Evolutionary conservation across 495 filamentous ascomycete species (phyloP).

Genomic region (Aspergillus affinis): DNA sequence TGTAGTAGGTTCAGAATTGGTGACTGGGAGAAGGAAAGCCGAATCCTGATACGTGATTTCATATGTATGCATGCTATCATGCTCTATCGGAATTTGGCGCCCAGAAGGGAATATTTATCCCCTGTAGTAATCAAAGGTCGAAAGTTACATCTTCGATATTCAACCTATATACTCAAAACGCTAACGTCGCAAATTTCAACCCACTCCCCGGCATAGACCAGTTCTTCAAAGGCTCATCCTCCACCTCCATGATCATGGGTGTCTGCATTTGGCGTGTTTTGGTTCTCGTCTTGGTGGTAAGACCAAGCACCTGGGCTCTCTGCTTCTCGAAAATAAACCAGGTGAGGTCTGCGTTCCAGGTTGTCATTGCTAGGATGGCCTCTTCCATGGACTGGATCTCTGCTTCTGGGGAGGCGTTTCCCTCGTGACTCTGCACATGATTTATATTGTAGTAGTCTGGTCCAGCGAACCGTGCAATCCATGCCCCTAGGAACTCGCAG

Average conservation of each 20-base stretch:
- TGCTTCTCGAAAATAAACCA: constrained; percentile 44
- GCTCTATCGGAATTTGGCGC: no score
- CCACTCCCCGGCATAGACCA: constrained; percentile 23
- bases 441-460: constrained; percentile 33
- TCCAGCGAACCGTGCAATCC: constrained; percentile 41
- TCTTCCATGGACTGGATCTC: constrained; percentile 29
- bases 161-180: constrained; percentile 25
- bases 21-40: no score
- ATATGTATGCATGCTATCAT: no score
- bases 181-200: constrained; percentile 32
- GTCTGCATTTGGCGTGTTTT: constrained; percentile 2
- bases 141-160: neutral
- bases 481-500: constrained; percentile 37
- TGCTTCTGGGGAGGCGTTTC: neutral
- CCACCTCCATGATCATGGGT: constrained; percentile 9
- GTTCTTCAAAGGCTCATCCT: constrained; percentile 12
- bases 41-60: no score
- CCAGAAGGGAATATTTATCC: no score
- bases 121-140: no score
- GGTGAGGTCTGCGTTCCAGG: constrained; percentile 47
- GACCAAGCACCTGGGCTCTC: constrained; percentile 2
- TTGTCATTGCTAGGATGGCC: constrained; percentile 42
- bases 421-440: neutral
- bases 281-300: constrained; percentile 4
- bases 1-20: no score